Conservation (phyloP, 345 rosid species). For the Raphanus raphanistrum region DNA sequence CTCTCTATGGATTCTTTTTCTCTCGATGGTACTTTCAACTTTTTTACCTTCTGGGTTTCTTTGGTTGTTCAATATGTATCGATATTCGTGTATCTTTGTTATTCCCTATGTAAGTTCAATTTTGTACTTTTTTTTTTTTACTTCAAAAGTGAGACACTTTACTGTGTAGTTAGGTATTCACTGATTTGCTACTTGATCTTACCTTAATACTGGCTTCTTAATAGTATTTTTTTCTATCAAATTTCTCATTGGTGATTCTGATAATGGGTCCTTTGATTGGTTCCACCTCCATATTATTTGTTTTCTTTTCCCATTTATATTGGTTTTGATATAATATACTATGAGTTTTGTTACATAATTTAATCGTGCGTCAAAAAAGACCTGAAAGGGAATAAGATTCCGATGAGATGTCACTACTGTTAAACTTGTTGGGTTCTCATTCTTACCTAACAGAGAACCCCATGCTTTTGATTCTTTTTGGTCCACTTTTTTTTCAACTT, state of each 20-base stretch:
- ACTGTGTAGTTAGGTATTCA: neutral
- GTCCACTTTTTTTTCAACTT: neutral
- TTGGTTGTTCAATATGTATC: slow-evolving; percentile 32
- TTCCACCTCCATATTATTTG: slow-evolving; percentile 27
- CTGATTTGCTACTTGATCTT: slow-evolving; percentile 7
- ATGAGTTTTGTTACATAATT: neutral
- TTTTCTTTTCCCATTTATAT: slow-evolving; percentile 20
- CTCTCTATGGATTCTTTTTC: slow-evolving; percentile 33
- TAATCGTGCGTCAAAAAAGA: slow-evolving; percentile 5
- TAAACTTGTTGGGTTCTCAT: slow-evolving; percentile 12
- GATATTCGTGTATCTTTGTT: slow-evolving; percentile 22
- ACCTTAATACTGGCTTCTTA: neutral
- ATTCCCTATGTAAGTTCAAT: neutral
- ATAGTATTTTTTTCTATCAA: neutral
- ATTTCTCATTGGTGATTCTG: slow-evolving; percentile 19
- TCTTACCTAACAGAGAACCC: slow-evolving; percentile 9
- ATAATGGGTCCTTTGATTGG: slow-evolving; percentile 24
- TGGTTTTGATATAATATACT: slow-evolving; percentile 6
- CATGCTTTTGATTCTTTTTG: slow-evolving; percentile 19
- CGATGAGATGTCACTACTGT: slow-evolving; percentile 8
- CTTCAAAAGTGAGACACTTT: neutral
- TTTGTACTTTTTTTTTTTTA: too few relatives aligned
- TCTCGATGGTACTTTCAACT: slow-evolving; percentile 8
- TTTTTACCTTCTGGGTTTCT: slow-evolving; percentile 26
- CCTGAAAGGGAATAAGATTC: slow-evolving; percentile 36